These are phyloP conservation scores for Ophiostoma fasciatum DNA, from an alignment of 2,329 filamentous ascomycete genomes.

Conservation along the genomic window DNA sequence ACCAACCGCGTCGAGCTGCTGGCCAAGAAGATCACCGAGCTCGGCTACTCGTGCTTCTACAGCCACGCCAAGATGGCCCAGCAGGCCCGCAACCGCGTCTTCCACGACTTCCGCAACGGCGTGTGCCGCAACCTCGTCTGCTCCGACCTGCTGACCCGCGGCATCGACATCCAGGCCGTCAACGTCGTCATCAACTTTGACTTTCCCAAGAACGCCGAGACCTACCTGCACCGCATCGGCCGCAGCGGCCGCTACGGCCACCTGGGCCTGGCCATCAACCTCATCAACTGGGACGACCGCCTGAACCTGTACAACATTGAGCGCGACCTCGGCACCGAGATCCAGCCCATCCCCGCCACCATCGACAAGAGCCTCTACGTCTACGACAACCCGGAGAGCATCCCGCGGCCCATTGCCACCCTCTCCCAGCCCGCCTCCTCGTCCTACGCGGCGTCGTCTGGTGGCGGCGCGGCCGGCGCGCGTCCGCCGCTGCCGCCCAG, in stretches of 20 bases:
- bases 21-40: slow-evolving; percentile 97
- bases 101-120: slow-evolving; percentile 97
- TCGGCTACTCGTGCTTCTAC: slow-evolving; percentile 99
- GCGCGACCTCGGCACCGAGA: slow-evolving; percentile 91
- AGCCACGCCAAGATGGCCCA: slow-evolving; percentile 98
- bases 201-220: slow-evolving; percentile 98
- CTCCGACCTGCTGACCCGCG: slow-evolving; percentile 90
- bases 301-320: slow-evolving; percentile 99
- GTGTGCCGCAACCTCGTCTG: slow-evolving; percentile 97
- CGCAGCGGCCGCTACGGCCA: slow-evolving; percentile 95
- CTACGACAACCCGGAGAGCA: slow-evolving; percentile 90
- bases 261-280: slow-evolving; percentile 90
- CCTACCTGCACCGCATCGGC: slow-evolving; percentile 95
- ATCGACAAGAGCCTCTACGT: slow-evolving; percentile 99
- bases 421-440: slow-evolving; percentile 16
- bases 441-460: not conserved
- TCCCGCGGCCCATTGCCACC: slow-evolving; percentile 63
- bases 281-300: slow-evolving; percentile 98
- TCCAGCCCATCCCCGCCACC: slow-evolving; percentile 81
- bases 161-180: slow-evolving; percentile 98
- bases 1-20: slow-evolving; percentile 95
- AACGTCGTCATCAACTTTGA: slow-evolving; percentile 99
- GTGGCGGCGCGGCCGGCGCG: not conserved
- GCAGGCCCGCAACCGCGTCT: slow-evolving; percentile 91
- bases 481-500: not conserved